Evolutionary conservation across 495 filamentous ascomycete species (phyloP), one percentile per base, ranked within the genome.

Genomic region (Hyaloscypha finlandica): DNA sequence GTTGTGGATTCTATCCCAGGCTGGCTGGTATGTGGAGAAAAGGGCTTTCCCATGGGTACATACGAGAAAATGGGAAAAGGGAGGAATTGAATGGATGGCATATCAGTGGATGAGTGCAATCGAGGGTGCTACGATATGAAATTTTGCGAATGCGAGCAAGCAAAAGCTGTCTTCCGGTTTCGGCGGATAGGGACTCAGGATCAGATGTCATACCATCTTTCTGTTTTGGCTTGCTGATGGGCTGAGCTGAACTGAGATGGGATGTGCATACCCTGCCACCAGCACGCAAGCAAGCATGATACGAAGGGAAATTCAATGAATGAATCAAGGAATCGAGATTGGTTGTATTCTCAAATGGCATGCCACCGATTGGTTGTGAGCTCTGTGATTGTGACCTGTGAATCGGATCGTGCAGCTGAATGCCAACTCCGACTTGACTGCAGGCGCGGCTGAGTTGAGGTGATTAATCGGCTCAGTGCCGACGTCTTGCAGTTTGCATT

Each of bases 61-160:
- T 37, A 59, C 19, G 56, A 33, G 56, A 29, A 59, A 33, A 59
- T 59, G 56, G 56, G 56, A 59, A n/a, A 59, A 37, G 5, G 56
- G 32, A 32, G 19, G 6, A 31, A 59, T 59, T 19, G 8, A 37
- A 59, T 59, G 32, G 56, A 53, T 5, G 51, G 51, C 2, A 29
- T 20, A 29, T 20, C 51, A 3, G 51, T 29, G 22, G 19, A 53
- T 53, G 51, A n/a, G 2, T n/a, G 51, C 51, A 14, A 53, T n/a
- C 51, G 19, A 29, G 56, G 31, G 53, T 31, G 20, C 22, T 56
- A 56, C 53, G 53, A 56, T 56, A 25, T 31, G n/a, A 14, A 56
- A 25, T n/a, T 25, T 55, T 48, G 25, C 25, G 25, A 25, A 25
- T 48, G 42, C 42, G 1, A 16, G 42, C 35, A 8, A 12, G 8